Base-by-base conservation (phyloP, 306 rosid genomes). In the Pterocarpus santalinus region DNA sequence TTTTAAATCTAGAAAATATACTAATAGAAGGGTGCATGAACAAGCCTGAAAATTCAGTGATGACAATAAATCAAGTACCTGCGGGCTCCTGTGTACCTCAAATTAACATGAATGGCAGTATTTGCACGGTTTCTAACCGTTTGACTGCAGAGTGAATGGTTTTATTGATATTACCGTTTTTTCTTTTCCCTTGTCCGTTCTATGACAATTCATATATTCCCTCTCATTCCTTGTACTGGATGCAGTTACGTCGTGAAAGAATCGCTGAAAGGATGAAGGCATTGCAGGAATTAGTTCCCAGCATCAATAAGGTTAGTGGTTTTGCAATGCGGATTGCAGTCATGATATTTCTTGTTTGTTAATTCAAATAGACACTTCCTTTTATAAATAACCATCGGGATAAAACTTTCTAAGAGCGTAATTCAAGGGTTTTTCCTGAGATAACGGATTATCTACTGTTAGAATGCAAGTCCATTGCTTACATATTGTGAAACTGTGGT, bases 251-350 rank as follows among this genome's bases (percentile, higher is more conserved):
- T 14, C 90, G 99, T 68, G 99, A 96, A 87, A 96, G 99, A 87
- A 96, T 96, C 69, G 98, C 99, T 0, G 99, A 96, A 83, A 90
- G 99, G 90, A 96, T 96, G 99, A 96, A 85, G 91, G 99, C 98
- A 76, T 80, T 96, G 86, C 99, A 93, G 87, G 99, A 96, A 81
- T 80, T 96, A 82, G 99, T 96, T 80, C 99, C 98, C 63, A 90
- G 93, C 80, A 88, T 92, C 80, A 96, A 93, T 63, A 96, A 96
- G 96, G 98, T 93, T 58, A 8, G 91, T 85, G 64, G n/a, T 72
- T 77, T 64, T 63, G 16, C 67, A 49, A 28, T 43, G 8, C 47
- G 8, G 5, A 51, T 11, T 49, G 51, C 55, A 5, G 4, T 36
- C 34, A 9, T 76, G 41, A 28, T 60, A n/a, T 53, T 33, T 35